Base-by-base conservation (phyloP, 2,329 filamentous ascomycete species). In the Ilyonectria robusta region DNA sequence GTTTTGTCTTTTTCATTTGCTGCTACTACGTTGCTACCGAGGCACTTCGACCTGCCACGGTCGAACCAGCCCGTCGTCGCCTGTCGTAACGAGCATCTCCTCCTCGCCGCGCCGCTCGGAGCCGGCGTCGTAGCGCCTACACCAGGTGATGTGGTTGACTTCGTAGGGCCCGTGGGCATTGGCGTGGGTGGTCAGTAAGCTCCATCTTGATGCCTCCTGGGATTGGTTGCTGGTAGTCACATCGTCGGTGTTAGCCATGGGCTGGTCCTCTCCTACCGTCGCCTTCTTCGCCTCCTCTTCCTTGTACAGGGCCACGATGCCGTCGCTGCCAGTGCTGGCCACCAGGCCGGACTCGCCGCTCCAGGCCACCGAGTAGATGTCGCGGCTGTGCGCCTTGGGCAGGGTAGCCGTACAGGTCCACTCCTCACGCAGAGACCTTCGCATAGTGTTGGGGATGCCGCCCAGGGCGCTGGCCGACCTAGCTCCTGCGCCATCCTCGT, bases 141-240 rank as follows among this genome's bases (percentile, higher is more conserved):
- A 94, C 96, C 96, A 99, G 2, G 89, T 90, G 55, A 96, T 88
- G 80, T 98, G 94, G 76, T 99, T 99, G 70, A 98, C 87, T 81
- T 99, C 96, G 77, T 95, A 98, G 2, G 97, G 93, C 1, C 94
- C 95, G 79, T 99, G 96, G 2, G 92, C 93, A 37, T 91, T 91
- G 54, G 91, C 86, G 1, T 93, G 78, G n/a, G 88, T 87, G 0
- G 90, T 89, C 17, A 97, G 77, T 4, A 95, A 81, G 7, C 86
- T 84, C 96, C 96, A 98, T 66, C 88, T 86, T 1, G 87, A 88
- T 50, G 78, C 70, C 35, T 51, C 66, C 9, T 68, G 51, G 1
- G 50, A 29, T 17, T 62, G 55, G 21, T 66, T 42, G 40, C 17
- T 23, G 31, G 50, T 23, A 15, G 50, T 21, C 31, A 13, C 29